Base-by-base conservation (phyloP, 345 rosid genomes). In the Rubroshorea leprosula region DNA sequence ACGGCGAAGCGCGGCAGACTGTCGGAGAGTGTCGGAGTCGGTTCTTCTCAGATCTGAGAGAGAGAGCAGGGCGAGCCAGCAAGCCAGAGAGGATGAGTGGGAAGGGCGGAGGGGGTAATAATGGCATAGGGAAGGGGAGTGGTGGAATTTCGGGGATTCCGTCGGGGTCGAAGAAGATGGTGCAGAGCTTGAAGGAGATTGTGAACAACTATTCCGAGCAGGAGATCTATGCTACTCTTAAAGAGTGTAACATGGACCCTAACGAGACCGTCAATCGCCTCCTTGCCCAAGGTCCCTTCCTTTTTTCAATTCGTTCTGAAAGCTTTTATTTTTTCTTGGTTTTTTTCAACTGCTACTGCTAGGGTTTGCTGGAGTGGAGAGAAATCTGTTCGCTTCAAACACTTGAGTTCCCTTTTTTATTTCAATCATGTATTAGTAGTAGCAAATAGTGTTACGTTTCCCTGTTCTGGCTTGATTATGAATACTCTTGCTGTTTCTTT, bases 181-280 rank as follows among this genome's bases (percentile, higher is more conserved):
- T 93, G 14, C 86, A 83, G 78, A 87, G 90, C 78, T 75, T 93
- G 81, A 93, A 82, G 76, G 97, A 93, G 80, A 84, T 93, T 68
- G 96, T 93, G 18, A 90, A 78, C 95, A 80, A 87, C 60, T 69
- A 35, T 35, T 35, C 96, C 0, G 99, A 93, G 55, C 52, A 72
- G 59, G 99, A 93, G 97, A 93, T 93, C 96, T 90, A 93, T 55
- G 81, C 90, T 49, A 83, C 78, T 76, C 99, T 93, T 58, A 87
- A 85, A 77, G 99, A 93, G 51, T 93, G 99, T 69, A 79, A 79
- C 68, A 90, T 93, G 99, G 99, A 94, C 90, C 99, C 97, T 61
- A 85, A 94, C 74, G 97, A 94, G 73, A 76, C 99, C 59, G 97
- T 87, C 62, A 84, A 75, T 74, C 96, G 99, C 68, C 95, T 90